Evolutionary conservation across 371 early-diverging fungal genomes (phyloP).

Genomic region (Fennellomyces sp.): DNA sequence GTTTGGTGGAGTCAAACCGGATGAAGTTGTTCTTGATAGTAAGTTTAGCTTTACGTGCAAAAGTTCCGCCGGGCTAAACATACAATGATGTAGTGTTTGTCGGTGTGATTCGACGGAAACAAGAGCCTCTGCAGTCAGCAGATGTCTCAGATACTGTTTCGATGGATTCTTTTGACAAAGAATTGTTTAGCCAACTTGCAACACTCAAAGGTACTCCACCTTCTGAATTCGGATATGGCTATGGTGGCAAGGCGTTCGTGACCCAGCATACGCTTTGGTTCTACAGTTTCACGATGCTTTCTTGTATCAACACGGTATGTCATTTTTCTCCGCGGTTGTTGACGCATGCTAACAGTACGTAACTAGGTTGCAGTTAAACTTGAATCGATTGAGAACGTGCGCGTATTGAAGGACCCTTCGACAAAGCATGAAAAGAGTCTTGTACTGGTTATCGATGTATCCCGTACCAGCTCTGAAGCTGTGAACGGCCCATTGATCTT

Average conservation of each 20-base stretch:
- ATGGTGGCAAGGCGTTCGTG: constrained; percentile 41
- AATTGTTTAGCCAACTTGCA: neutral
- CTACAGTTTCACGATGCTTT: constrained; percentile 38
- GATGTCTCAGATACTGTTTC: neutral
- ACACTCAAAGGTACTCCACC: constrained; percentile 5
- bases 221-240: constrained; percentile 32
- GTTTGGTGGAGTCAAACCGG: constrained; percentile 35
- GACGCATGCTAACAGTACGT: neutral
- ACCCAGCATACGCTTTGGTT: constrained; percentile 49
- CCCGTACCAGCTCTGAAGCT: constrained; percentile 8
- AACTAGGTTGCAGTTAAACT: constrained; percentile 32
- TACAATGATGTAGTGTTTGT: constrained; percentile 2
- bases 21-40: constrained; percentile 48
- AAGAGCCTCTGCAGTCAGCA: neutral
- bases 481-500: neutral
- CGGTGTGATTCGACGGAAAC: constrained; percentile 1
- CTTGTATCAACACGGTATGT: constrained; percentile 41
- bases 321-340: neutral
- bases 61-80: no score
- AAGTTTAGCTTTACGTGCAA: constrained; percentile 10
- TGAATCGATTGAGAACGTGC: constrained; percentile 32
- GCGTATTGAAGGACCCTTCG: constrained; percentile 11
- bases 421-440: neutral
- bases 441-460: constrained; percentile 16
- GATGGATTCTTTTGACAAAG: constrained; percentile 2